Conservation (phyloP, 2,329 filamentous ascomycete species). For the Penicillium sp. region DNA sequence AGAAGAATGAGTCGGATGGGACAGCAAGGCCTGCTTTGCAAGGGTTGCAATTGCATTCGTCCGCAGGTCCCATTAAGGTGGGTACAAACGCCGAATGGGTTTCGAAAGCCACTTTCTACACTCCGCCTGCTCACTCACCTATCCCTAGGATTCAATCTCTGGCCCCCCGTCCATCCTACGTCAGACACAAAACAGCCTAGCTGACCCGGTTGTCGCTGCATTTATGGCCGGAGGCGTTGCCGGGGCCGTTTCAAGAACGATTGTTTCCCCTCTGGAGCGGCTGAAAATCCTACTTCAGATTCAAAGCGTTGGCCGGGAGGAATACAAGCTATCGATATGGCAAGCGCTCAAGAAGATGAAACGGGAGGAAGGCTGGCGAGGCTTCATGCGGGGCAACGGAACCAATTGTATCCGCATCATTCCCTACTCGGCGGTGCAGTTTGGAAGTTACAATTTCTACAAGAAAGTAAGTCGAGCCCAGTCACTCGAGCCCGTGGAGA, state of each 20-base stretch:
- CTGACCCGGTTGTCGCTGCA: constrained; percentile 83
- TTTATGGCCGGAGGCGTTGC: constrained; percentile 94
- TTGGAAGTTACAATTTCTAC: constrained; percentile 97
- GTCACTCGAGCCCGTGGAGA: neutral
- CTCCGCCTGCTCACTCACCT: neutral
- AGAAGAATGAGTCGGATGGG: constrained; percentile 22
- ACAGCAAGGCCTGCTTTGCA: constrained; percentile 23
- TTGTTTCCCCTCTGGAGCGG: constrained; percentile 92
- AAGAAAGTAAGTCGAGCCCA: constrained; percentile 67
- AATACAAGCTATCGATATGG: constrained; percentile 89
- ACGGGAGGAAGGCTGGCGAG: constrained; percentile 92
- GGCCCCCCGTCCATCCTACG: constrained; percentile 25
- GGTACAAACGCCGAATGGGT: neutral
- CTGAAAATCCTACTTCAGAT: constrained; percentile 98
- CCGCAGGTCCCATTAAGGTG: constrained; percentile 28
- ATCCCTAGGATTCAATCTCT: constrained; percentile 22
- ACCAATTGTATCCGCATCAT: constrained; percentile 98
- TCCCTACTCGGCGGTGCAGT: constrained; percentile 96
- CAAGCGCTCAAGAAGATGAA: constrained; percentile 94
- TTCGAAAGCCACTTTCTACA: neutral
- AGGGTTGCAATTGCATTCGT: constrained; percentile 25
- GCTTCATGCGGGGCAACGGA: constrained; percentile 96
- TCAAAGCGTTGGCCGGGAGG: constrained; percentile 84
- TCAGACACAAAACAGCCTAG: constrained; percentile 51
- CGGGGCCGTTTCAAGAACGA: constrained; percentile 94